Base-by-base conservation (phyloP, 1,284 basidiomycete genomes). In the Jaminaea rosea region DNA sequence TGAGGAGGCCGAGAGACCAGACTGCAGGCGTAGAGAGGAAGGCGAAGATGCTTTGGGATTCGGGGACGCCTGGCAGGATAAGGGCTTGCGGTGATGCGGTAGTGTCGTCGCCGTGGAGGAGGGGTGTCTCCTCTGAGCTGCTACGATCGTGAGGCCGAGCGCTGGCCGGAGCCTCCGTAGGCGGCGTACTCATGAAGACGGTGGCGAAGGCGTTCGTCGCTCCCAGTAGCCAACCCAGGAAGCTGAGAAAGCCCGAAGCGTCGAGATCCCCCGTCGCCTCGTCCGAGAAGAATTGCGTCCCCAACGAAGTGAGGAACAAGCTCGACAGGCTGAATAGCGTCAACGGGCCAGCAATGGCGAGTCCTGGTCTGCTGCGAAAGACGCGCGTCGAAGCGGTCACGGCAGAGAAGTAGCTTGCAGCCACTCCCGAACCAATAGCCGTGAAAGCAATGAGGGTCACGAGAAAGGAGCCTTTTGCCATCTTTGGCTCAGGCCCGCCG, bases 311-410 rank as follows among this genome's bases (percentile, higher is more conserved):
- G 11, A 60, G 51, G 27, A 60, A 53, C 42, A 60, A 48, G 26
- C 52, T 55, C 17, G 52, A 55, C 10, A 60, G 39, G 26, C 50
- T 53, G 41, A 60, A 60, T 27, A 60, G 52, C 7, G 58, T 60
- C 26, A 56, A 42, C 17, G 58, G 58, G 13, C 58, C 28, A 3
- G 58, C 47, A 13, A 60, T 52, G 13, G 58, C 58, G 13, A 60
- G 47, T 6, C 50, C 52, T 9, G 57, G 57, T 21, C 34, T 32
- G 26, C 39, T 24, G n/a, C 46, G 47, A 36, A 57, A 60, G n/a
- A 47, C 29, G 19, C 45, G 21, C 8, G 58, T 50, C 10, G 58
- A 47, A 6, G 56, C 47, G 4, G 49, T 49, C 21, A 60, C 37
- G 23, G 56, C 50, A 19, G 50, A 24, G 39, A 60, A 60, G 37